Conservation (phyloP, 345 rosid genomes). For the Populus deltoides region DNA sequence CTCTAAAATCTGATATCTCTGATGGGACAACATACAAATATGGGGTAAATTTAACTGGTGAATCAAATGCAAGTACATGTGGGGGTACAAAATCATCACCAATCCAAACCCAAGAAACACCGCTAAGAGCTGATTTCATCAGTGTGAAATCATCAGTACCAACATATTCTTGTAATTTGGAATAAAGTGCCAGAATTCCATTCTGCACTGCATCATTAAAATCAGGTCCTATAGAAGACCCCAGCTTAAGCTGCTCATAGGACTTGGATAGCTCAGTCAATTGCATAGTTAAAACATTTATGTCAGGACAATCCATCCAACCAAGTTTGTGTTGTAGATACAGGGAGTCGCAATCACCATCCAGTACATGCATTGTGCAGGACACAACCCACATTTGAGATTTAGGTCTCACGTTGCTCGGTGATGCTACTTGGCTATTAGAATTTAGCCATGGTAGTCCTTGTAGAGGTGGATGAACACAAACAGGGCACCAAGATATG, state of each 20-base stretch:
- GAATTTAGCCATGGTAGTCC: constrained; percentile 87
- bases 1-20: constrained; percentile 75
- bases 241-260: constrained; percentile 49
- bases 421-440: constrained; percentile 55
- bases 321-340: constrained; percentile 77
- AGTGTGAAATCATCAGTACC: constrained; percentile 55
- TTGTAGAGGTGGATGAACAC: constrained; percentile 57
- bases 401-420: constrained; percentile 74
- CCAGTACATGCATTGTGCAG: constrained; percentile 66
- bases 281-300: constrained; percentile 58
- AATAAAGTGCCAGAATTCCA: constrained; percentile 63
- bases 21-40: constrained; percentile 96
- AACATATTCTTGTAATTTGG: constrained; percentile 56
- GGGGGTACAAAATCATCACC: constrained; percentile 86
- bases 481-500: constrained; percentile 84
- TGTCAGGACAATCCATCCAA: constrained; percentile 59
- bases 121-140: constrained; percentile 60
- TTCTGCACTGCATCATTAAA: constrained; percentile 55
- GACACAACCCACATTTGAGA: constrained; percentile 84
- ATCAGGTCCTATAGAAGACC: constrained; percentile 43
- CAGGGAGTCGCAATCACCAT: constrained; percentile 55
- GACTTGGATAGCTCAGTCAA: constrained; percentile 70
- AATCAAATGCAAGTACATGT: constrained; percentile 88
- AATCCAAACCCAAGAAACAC: constrained; percentile 88
- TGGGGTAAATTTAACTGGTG: constrained; percentile 91